Conservation (phyloP, 2,329 filamentous ascomycete species). For the Aspergillus ochraceus region DNA sequence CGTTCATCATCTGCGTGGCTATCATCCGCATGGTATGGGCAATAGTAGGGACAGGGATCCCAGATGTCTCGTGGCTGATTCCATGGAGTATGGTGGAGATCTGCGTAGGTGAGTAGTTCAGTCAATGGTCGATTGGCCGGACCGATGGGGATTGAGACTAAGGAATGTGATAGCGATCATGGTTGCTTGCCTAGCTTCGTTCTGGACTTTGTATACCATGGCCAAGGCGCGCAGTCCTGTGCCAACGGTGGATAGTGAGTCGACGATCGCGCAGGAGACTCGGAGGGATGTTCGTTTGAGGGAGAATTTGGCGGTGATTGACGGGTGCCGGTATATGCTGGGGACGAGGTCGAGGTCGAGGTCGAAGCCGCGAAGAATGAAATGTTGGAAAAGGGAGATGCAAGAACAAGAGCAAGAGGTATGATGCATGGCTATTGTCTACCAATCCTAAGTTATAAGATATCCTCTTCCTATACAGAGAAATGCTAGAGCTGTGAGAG, state of each 20-base stretch:
- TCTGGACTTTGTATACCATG: conserved; percentile 9
- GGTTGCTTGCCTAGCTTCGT: conserved; percentile 6
- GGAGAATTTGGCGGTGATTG: neutral
- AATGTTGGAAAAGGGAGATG: neutral
- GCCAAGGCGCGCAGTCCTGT: neutral
- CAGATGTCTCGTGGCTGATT: neutral
- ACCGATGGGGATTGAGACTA: neutral
- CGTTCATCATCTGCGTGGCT: conserved; percentile 5
- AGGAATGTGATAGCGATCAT: neutral
- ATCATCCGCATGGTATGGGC: conserved; percentile 1
- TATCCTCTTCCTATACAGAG: too few species aligned
- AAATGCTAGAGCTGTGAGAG: too few species aligned
- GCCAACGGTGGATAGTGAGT: neutral
- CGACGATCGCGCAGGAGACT: neutral
- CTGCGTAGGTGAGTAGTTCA: conserved; percentile 4
- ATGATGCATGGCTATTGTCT: neutral
- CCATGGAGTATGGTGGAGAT: conserved; percentile 7
- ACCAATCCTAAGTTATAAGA: neutral
- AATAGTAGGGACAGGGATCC: neutral
- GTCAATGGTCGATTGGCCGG: neutral
- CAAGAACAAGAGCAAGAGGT: neutral
- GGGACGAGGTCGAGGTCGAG: neutral
- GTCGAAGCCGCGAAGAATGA: neutral
- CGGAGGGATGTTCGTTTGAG: neutral
- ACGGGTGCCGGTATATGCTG: neutral